Conservation (phyloP, 257 asterid species). For the Nemophila menziesii region DNA sequence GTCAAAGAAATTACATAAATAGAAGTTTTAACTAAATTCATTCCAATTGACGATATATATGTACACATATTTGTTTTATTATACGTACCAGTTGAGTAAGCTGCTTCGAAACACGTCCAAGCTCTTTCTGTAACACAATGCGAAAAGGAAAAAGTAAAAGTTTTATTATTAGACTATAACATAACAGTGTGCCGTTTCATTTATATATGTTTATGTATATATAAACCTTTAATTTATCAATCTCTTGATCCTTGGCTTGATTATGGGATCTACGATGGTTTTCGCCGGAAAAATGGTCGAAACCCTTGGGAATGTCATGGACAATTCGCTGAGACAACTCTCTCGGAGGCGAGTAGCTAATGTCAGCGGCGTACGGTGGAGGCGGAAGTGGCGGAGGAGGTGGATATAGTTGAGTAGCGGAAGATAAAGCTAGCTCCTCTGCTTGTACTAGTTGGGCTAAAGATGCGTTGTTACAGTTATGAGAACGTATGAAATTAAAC, state of each 20-base stretch:
- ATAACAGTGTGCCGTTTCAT: neutral
- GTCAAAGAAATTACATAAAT: too few species aligned
- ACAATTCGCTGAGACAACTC: slow-evolving; percentile 65
- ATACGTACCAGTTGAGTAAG: slow-evolving; percentile 41
- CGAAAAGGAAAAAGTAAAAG: neutral
- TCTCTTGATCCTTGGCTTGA: slow-evolving; percentile 31
- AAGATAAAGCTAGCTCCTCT: slow-evolving; percentile 32
- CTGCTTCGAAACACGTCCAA: slow-evolving; percentile 45
- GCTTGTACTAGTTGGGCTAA: slow-evolving; percentile 29
- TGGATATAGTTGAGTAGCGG: slow-evolving; percentile 15
- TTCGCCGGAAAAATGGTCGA: slow-evolving; percentile 1
- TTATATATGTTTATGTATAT: neutral
- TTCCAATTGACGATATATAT: too few species aligned
- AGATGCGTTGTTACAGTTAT: too few species aligned
- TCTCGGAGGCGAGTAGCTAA: slow-evolving; percentile 67
- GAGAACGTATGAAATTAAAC: too few species aligned
- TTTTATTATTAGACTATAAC: neutral
- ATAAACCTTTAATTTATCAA: slow-evolving; percentile 44
- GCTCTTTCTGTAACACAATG: slow-evolving; percentile 40
- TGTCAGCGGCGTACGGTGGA: slow-evolving; percentile 8
- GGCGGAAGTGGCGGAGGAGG: slow-evolving; percentile 13
- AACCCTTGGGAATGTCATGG: slow-evolving; percentile 1
- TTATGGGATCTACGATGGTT: too few species aligned
- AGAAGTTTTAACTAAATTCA: too few species aligned
- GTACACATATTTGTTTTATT: neutral